Evolutionary conservation across 2,329 filamentous ascomycete genomes (phyloP).

Genomic region (Plectosphaerella cucumerina): DNA sequence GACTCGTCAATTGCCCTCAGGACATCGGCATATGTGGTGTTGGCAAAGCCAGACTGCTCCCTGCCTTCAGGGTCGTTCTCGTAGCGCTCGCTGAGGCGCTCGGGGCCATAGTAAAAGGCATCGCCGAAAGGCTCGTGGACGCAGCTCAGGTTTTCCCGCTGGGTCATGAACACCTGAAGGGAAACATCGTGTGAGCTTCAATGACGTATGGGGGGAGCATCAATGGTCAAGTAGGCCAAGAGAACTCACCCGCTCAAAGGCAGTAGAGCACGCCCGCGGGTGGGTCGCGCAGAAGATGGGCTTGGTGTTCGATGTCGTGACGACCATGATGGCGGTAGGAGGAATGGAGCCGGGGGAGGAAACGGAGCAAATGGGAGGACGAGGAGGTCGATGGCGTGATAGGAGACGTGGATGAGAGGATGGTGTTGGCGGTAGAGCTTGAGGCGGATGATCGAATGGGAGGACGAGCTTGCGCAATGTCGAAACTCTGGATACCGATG

Average conservation of each 20-base stretch:
- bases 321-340: conserved; percentile 47
- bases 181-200: conserved; percentile 3
- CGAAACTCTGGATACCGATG: background rate
- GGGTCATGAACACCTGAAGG: conserved; percentile 89
- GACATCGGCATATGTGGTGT: conserved; percentile 72
- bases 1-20: conserved; percentile 71
- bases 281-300: conserved; percentile 91
- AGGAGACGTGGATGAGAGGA: background rate
- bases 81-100: conserved; percentile 77
- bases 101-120: conserved; percentile 92
- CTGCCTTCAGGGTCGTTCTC: conserved; percentile 58
- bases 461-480: background rate
- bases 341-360: background rate
- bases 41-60: conserved; percentile 59
- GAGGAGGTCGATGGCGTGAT: background rate
- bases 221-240: background rate
- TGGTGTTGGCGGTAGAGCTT: background rate
- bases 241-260: conserved; percentile 80
- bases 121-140: conserved; percentile 96
- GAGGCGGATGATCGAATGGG: background rate
- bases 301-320: conserved; percentile 21
- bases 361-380: background rate
- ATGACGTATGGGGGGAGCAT: background rate
- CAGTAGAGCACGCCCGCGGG: conserved; percentile 91
- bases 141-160: conserved; percentile 73